These are phyloP conservation scores for Lactarius vividus DNA, from an alignment of 768 basidiomycete genomes.

Conservation along the genomic window DNA sequence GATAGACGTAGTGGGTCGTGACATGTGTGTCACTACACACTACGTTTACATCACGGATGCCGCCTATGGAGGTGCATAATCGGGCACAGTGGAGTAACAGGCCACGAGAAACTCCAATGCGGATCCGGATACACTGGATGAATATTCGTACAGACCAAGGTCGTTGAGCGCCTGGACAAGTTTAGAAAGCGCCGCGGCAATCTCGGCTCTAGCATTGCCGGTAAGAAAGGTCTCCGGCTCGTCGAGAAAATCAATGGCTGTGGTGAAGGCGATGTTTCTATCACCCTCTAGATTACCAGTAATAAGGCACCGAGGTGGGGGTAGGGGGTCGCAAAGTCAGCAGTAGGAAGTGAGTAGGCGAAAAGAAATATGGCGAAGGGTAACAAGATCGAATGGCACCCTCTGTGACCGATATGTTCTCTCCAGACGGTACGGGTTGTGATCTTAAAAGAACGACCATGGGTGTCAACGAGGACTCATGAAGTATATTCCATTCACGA, in stretches of 20 bases:
- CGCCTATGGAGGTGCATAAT: too few species aligned
- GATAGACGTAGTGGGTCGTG: too few species aligned
- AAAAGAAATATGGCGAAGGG: slow-evolving; percentile 4
- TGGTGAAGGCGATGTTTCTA: not conserved
- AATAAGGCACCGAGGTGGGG: slow-evolving; percentile 6
- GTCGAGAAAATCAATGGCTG: slow-evolving; percentile 10
- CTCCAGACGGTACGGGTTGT: not conserved
- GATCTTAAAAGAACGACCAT: not conserved
- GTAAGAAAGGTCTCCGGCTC: not conserved
- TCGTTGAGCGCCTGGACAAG: slow-evolving; percentile 17
- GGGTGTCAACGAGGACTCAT: not conserved
- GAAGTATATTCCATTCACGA: not conserved
- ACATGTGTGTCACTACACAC: too few species aligned
- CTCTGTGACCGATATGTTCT: not conserved
- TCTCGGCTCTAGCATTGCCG: not conserved
- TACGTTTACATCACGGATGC: too few species aligned
- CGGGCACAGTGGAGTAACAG: too few species aligned
- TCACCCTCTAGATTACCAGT: slow-evolving; percentile 14
- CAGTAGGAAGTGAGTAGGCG: slow-evolving; percentile 16
- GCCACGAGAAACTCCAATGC: not conserved
- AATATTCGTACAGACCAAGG: slow-evolving; percentile 14
- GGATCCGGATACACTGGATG: slow-evolving; percentile 1
- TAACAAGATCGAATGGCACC: not conserved
- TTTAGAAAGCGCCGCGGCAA: not conserved
- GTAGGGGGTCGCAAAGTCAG: slow-evolving; percentile 5